phyloP scores from a whole-genome alignment of 1,284 basidiomycete genomes.

The Coriolopsis trogii region DNA sequence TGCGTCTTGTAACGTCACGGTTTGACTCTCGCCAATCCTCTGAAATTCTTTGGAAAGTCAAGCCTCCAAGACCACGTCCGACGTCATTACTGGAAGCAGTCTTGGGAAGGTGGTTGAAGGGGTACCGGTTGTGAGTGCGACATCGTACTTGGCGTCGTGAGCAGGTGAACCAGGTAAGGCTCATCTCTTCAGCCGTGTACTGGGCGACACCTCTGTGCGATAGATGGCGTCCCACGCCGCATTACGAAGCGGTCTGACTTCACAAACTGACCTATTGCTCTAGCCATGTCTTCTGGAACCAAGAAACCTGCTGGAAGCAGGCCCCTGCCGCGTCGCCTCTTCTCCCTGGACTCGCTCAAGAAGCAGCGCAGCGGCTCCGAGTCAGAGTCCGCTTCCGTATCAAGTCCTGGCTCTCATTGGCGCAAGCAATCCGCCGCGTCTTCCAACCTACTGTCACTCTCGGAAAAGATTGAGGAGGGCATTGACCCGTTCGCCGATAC shows the following conservation, averaged over 20 bases:
- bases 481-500: constrained; percentile 17
- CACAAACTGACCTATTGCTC: no score
- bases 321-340: constrained; percentile 35
- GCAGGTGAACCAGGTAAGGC: no score
- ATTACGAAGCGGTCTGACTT: no score
- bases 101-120: no score
- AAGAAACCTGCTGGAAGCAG: constrained; percentile 37
- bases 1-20: no score
- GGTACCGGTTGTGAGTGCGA: no score
- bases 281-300: constrained; percentile 13
- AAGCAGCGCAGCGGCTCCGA: constrained; percentile 29
- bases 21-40: no score
- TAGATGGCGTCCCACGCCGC: not conserved
- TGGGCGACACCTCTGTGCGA: not conserved
- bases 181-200: no score
- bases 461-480: constrained; percentile 21
- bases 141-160: no score
- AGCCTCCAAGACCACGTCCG: no score
- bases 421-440: constrained; percentile 19
- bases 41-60: no score
- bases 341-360: constrained; percentile 39
- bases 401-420: constrained; percentile 19
- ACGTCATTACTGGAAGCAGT: no score
- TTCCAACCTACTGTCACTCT: constrained; percentile 21
- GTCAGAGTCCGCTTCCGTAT: constrained; percentile 20